Conservation (phyloP, 2,329 filamentous ascomycete genomes). For the Camptophora hylomeconis region DNA sequence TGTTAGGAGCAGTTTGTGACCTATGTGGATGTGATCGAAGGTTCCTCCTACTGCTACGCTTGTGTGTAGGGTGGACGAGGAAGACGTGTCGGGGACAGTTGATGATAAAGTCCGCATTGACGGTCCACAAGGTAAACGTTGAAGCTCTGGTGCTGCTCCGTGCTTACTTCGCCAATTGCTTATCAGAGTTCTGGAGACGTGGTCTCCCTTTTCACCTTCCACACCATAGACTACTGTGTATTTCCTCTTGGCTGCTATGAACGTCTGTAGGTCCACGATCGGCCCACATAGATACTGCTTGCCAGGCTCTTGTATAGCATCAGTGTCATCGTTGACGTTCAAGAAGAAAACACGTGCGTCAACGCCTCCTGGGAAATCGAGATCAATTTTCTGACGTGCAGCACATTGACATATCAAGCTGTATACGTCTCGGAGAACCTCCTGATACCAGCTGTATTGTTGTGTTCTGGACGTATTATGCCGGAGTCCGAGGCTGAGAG, state of each 20-base stretch:
- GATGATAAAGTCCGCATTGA: slow-evolving; percentile 3
- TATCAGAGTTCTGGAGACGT: slow-evolving; percentile 26
- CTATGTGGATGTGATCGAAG: slow-evolving; percentile 89
- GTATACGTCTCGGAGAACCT: slow-evolving; percentile 65
- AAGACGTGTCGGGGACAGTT: neutral
- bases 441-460: too few relatives aligned
- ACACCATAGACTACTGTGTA: slow-evolving; percentile 11
- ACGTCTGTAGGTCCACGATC: slow-evolving; percentile 34
- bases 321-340: slow-evolving; percentile 15
- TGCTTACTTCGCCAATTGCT: slow-evolving; percentile 10
- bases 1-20: slow-evolving; percentile 92
- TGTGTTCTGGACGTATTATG: too few relatives aligned
- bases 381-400: slow-evolving; percentile 46
- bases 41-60: slow-evolving; percentile 79
- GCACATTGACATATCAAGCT: slow-evolving; percentile 63
- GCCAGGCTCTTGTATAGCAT: slow-evolving; percentile 3
- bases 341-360: slow-evolving; percentile 65
- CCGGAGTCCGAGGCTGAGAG: too few relatives aligned
- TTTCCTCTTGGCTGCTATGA: slow-evolving; percentile 26
- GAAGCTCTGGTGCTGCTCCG: slow-evolving; percentile 6
- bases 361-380: slow-evolving; percentile 56
- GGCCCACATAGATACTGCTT: slow-evolving; percentile 28
- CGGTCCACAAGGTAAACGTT: slow-evolving; percentile 11
- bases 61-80: slow-evolving; percentile 30
- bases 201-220: slow-evolving; percentile 29